Evolutionary conservation across 306 rosid species (phyloP).

Genomic region (Carpinus viminea): DNA sequence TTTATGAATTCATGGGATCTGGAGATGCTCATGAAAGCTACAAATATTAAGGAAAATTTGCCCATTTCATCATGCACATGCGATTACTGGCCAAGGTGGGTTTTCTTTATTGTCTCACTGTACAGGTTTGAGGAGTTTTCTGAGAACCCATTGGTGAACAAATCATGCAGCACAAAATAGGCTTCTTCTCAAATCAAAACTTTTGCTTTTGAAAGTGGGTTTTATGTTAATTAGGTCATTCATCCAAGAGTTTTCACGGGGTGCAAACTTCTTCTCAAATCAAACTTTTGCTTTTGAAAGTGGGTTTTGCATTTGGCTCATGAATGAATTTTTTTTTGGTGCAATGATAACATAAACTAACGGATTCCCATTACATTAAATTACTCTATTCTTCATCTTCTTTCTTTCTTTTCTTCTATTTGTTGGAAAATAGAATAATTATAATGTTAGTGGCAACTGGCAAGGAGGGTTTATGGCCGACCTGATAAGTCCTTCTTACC

Average conservation of each 20-base stretch:
- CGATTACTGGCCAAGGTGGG: neutral
- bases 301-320: neutral
- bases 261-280: neutral
- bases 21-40: conserved; percentile 6
- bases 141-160: neutral
- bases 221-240: neutral
- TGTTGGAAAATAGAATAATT: conserved; percentile 34
- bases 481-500: conserved; percentile 59
- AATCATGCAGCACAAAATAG: neutral
- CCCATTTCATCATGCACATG: conserved; percentile 4
- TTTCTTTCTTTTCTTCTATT: conserved; percentile 1
- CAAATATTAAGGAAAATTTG: neutral
- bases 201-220: neutral
- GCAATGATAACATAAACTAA: neutral
- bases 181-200: conserved; percentile 2
- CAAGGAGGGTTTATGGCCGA: conserved; percentile 44
- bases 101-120: neutral
- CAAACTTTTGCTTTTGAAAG: neutral
- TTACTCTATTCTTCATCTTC: neutral
- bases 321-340: conserved; percentile 4
- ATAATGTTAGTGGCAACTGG: conserved; percentile 51
- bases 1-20: neutral
- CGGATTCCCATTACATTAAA: neutral
- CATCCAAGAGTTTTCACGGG: neutral
- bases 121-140: neutral